phyloP scores from a whole-genome alignment of 208 protist genomes.

The Lotmaria passim region DNA sequence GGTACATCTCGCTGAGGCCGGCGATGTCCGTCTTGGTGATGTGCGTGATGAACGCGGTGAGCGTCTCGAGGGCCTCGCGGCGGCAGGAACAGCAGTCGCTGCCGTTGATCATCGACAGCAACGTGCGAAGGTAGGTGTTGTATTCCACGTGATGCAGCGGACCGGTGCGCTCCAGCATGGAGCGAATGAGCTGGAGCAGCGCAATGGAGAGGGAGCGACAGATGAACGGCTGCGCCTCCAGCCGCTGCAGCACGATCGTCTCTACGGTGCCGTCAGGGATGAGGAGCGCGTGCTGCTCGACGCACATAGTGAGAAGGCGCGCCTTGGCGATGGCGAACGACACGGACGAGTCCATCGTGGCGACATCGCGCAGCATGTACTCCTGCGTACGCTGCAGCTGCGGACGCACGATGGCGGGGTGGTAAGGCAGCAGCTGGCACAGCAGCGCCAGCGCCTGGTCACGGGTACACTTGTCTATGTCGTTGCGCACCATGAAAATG shows the following conservation, averaged over 20 bases:
- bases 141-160: slow-evolving; percentile 64
- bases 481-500: slow-evolving; percentile 85
- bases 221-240: slow-evolving; percentile 72
- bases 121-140: slow-evolving; percentile 51
- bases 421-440: slow-evolving; percentile 74
- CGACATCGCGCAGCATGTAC: slow-evolving; percentile 86
- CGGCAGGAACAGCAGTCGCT: slow-evolving; percentile 75
- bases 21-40: slow-evolving; percentile 58
- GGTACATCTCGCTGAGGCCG: slow-evolving; percentile 67
- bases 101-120: slow-evolving; percentile 75
- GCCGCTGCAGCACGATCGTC: slow-evolving; percentile 59
- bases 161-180: slow-evolving; percentile 73
- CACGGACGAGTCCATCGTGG: slow-evolving; percentile 76
- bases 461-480: slow-evolving; percentile 57
- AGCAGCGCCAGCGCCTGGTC: slow-evolving; percentile 75
- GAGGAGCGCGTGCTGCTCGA: slow-evolving; percentile 74
- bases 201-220: slow-evolving; percentile 77
- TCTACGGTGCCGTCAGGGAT: slow-evolving; percentile 67
- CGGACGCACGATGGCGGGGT: slow-evolving; percentile 71
- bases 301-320: slow-evolving; percentile 64
- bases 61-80: slow-evolving; percentile 70
- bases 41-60: slow-evolving; percentile 79
- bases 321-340: slow-evolving; percentile 73
- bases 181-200: slow-evolving; percentile 70
- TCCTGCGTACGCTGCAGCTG: slow-evolving; percentile 77